Conservation (phyloP, 1,139 yeast species). For the Tardiomyces blankii region DNA sequence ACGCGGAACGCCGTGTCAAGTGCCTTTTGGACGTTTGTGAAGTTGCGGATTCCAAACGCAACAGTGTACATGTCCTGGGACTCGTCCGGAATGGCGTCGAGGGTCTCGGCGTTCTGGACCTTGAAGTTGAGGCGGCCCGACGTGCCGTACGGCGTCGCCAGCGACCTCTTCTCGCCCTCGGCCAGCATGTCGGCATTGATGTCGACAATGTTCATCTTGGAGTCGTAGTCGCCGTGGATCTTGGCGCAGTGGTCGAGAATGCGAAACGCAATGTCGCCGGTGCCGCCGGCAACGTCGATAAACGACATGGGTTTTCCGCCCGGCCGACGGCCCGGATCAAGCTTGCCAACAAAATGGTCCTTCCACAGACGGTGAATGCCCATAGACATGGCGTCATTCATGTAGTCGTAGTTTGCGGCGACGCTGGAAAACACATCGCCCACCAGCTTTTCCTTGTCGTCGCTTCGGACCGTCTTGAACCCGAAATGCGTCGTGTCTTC, state of each 20-base stretch:
- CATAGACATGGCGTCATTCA: constrained; percentile 97
- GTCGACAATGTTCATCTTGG: constrained; percentile 86
- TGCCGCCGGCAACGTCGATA: constrained; percentile 97
- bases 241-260: constrained; percentile 81
- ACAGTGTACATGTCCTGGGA: constrained; percentile 94
- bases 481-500: constrained; percentile 78
- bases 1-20: constrained; percentile 89
- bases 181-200: constrained; percentile 92
- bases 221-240: constrained; percentile 61
- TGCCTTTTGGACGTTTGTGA: constrained; percentile 90
- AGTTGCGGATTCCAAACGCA: constrained; percentile 95
- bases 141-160: constrained; percentile 35
- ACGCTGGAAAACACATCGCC: constrained; percentile 89
- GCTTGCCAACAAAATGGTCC: constrained; percentile 70
- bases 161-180: constrained; percentile 75
- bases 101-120: constrained; percentile 86
- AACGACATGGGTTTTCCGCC: constrained; percentile 78
- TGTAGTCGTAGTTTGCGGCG: constrained; percentile 85
- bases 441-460: constrained; percentile 74
- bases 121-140: constrained; percentile 60
- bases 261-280: constrained; percentile 97
- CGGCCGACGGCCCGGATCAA: constrained; percentile 92
- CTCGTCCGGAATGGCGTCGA: constrained; percentile 74
- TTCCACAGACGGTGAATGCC: constrained; percentile 97
- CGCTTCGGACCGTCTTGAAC: constrained; percentile 67